A percentile compares a stretch with the other conserved stretches of the same genome.
Conservation (phyloP, 345 rosid genomes). For the Pelargonium nanum region DNA sequence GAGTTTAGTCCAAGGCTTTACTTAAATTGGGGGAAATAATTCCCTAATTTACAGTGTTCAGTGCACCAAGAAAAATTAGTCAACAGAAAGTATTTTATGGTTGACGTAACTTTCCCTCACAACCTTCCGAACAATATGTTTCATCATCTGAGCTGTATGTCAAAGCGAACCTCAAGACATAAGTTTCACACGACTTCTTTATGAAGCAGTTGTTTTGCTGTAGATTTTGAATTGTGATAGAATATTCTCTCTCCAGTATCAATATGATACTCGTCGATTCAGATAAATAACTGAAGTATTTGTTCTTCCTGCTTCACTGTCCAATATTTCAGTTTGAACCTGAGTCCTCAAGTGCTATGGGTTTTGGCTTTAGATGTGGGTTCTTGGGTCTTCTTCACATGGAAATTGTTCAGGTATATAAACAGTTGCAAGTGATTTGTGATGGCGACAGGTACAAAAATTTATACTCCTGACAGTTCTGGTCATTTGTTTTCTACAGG, state of each 20-base stretch:
- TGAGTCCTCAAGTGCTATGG: slow-evolving; percentile 97
- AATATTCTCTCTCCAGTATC: background rate
- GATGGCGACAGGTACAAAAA: too few relatives aligned
- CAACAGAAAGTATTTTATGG: too few relatives aligned
- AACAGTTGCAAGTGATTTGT: background rate
- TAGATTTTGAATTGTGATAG: background rate
- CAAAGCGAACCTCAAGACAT: background rate
- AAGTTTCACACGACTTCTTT: background rate
- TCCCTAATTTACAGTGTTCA: too few relatives aligned
- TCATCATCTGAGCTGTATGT: background rate
- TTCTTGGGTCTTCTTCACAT: slow-evolving; percentile 98
- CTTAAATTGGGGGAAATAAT: too few relatives aligned
- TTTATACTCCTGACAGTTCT: background rate
- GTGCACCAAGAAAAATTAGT: too few relatives aligned
- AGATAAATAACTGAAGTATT: slow-evolving; percentile 3
- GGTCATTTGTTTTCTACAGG: slow-evolving; percentile 37
- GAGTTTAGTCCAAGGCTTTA: too few relatives aligned
- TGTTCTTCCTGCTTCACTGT: slow-evolving; percentile 12
- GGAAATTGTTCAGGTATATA: slow-evolving; percentile 96
- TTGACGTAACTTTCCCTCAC: too few relatives aligned
- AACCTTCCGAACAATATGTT: too few relatives aligned
- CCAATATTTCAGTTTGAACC: slow-evolving; percentile 74
- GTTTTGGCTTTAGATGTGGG: slow-evolving; percentile 97
- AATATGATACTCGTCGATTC: background rate
- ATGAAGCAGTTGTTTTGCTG: background rate